Conservation (phyloP, 805 yeast species). For the Hermanozyma aechmeae region DNA sequence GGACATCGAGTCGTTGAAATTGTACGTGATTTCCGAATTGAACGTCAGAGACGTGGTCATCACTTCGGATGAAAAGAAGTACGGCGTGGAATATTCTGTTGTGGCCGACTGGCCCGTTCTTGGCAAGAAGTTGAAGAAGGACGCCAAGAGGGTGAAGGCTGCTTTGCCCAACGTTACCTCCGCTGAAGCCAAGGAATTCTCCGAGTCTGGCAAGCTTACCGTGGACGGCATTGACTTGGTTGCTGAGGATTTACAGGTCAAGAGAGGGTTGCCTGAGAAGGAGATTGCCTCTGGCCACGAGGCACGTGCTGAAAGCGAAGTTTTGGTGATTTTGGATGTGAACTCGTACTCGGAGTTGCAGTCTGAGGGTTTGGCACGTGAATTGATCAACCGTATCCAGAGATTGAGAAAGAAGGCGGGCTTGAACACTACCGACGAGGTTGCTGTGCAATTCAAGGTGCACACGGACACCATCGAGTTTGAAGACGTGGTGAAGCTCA, state of each 20-base stretch:
- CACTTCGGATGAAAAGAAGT: constrained; percentile 83
- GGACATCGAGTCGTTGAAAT: constrained; percentile 70
- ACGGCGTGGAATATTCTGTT: constrained; percentile 86
- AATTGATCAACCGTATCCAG: constrained; percentile 93
- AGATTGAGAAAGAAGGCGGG: constrained; percentile 95
- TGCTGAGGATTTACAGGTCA: constrained; percentile 81
- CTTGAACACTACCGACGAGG: constrained; percentile 90
- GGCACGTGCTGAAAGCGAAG: constrained; percentile 81
- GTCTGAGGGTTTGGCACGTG: constrained; percentile 94
- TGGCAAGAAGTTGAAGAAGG: constrained; percentile 94
- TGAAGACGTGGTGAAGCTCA: constrained; percentile 49
- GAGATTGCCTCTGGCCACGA: constrained; percentile 66
- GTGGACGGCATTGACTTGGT: constrained; percentile 88
- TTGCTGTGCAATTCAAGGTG: constrained; percentile 71
- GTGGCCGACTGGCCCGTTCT: constrained; percentile 99
- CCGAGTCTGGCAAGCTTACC: constrained; percentile 61
- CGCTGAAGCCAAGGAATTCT: constrained; percentile 69
- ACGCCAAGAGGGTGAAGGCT: constrained; percentile 87
- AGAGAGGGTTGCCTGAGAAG: constrained; percentile 76
- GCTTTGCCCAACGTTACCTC: constrained; percentile 81
- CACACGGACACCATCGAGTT: constrained; percentile 58
- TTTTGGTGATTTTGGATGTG: constrained; percentile 81
- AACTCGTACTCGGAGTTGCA: constrained; percentile 80
- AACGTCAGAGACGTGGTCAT: constrained; percentile 83
- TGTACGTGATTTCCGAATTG: constrained; percentile 81